Evolutionary conservation across 1,284 basidiomycete species (phyloP).

Genomic region (Lignosus rhinocerotis): DNA sequence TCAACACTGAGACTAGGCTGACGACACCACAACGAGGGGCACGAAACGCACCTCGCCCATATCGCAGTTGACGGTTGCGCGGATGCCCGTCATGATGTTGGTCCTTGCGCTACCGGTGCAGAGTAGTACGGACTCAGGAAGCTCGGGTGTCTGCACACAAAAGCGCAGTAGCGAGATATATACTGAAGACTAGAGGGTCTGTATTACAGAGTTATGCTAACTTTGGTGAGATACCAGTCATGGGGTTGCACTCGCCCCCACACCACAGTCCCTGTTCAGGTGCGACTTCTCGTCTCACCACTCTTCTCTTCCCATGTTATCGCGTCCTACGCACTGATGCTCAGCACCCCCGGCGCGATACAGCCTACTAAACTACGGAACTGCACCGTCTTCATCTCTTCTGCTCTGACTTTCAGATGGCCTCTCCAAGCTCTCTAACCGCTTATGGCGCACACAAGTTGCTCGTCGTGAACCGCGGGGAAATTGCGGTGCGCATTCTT

Average conservation of each 20-base stretch:
- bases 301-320: neutral
- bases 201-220: neutral
- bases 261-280: neutral
- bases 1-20: too few relatives aligned
- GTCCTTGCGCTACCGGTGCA: neutral
- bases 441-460: conserved; percentile 34
- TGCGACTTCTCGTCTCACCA: neutral
- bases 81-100: conserved; percentile 11
- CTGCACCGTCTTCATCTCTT: neutral
- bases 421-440: neutral
- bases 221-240: neutral
- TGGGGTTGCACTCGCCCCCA: neutral
- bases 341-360: neutral
- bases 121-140: too few relatives aligned
- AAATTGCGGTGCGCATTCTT: conserved; percentile 58
- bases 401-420: neutral
- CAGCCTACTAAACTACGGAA: neutral
- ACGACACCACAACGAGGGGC: neutral
- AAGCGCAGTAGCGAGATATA: neutral
- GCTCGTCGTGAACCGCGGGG: conserved; percentile 51
- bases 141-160: neutral
- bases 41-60: conserved; percentile 55
- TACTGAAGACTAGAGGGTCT: neutral
- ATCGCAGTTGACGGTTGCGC: conserved; percentile 62
- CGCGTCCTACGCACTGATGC: neutral